Conservation (phyloP, 148 eudicot species). For the Rhododendron griersonianum region DNA sequence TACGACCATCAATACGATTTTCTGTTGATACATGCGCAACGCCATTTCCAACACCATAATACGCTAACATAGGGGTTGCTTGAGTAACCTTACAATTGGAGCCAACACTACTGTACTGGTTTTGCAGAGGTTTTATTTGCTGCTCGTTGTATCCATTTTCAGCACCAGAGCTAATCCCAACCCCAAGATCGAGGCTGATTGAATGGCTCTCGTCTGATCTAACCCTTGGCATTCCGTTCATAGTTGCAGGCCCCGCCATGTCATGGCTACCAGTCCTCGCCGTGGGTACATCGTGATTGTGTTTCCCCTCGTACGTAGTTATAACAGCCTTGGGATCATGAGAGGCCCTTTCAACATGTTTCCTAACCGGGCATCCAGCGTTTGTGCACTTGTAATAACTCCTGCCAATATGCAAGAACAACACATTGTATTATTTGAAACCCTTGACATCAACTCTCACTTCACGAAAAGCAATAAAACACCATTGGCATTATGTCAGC, state of each 20-base stretch:
- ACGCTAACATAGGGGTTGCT: slow-evolving; percentile 30
- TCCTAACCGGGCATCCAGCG: slow-evolving; percentile 24
- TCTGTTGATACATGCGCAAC: slow-evolving; percentile 58
- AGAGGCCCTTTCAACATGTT: slow-evolving; percentile 32
- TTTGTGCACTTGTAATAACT: slow-evolving; percentile 29
- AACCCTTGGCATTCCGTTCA: slow-evolving; percentile 2
- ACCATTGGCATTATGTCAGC: background rate
- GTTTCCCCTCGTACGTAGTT: slow-evolving; percentile 27
- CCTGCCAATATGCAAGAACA: slow-evolving; percentile 2
- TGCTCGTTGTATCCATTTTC: slow-evolving; percentile 32
- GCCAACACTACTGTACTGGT: slow-evolving; percentile 30
- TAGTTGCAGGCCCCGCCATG: background rate
- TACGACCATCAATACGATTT: slow-evolving; percentile 44
- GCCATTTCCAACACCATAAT: slow-evolving; percentile 56
- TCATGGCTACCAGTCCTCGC: slow-evolving; percentile 11
- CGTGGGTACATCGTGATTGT: slow-evolving; percentile 20
- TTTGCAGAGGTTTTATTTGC: slow-evolving; percentile 23
- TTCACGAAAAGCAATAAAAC: background rate
- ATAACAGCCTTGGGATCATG: slow-evolving; percentile 31
- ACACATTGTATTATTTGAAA: background rate
- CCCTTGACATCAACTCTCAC: background rate
- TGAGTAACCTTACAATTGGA: slow-evolving; percentile 40
- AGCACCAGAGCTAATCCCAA: slow-evolving; percentile 18
- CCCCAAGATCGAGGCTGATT: slow-evolving; percentile 16
- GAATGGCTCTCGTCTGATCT: slow-evolving; percentile 5